These are phyloP conservation scores for Holtermannia corniformis DNA, from an alignment of 768 basidiomycete species.

Conservation along the genomic window DNA sequence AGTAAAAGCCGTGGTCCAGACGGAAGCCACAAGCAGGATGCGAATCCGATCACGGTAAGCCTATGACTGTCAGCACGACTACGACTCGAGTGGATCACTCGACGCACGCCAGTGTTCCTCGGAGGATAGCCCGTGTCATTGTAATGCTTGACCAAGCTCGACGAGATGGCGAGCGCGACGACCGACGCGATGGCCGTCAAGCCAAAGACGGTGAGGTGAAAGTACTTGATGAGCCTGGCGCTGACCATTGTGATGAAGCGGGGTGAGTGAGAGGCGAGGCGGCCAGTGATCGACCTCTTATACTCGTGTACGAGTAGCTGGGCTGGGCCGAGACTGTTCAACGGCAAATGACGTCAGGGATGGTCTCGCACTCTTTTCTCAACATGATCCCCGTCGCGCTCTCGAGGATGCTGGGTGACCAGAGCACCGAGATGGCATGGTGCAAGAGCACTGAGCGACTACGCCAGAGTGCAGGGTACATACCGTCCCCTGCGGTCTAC, in stretches of 20 bases:
- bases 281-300: no score
- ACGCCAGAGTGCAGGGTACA: no score
- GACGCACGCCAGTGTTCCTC: background rate
- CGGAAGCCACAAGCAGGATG: conserved; percentile 33
- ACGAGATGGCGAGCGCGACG: conserved; percentile 36
- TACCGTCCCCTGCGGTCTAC: no score
- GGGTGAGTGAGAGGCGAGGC: no score
- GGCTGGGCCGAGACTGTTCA: no score
- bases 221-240: conserved; percentile 25
- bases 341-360: no score
- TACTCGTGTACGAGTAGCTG: no score
- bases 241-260: conserved; percentile 27
- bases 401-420: no score
- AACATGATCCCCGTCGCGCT: no score
- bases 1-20: conserved; percentile 30
- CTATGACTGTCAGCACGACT: background rate
- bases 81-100: background rate
- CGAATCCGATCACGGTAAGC: conserved; percentile 40
- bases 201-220: conserved; percentile 31
- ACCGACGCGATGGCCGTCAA: conserved; percentile 31
- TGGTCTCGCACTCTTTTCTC: no score
- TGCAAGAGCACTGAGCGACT: no score
- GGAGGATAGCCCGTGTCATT: conserved; percentile 16
- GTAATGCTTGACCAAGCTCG: conserved; percentile 26
- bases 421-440: no score